These are phyloP conservation scores for Nepenthes alata DNA, from an alignment of 179 eudicot genomes.

Conservation along the genomic window DNA sequence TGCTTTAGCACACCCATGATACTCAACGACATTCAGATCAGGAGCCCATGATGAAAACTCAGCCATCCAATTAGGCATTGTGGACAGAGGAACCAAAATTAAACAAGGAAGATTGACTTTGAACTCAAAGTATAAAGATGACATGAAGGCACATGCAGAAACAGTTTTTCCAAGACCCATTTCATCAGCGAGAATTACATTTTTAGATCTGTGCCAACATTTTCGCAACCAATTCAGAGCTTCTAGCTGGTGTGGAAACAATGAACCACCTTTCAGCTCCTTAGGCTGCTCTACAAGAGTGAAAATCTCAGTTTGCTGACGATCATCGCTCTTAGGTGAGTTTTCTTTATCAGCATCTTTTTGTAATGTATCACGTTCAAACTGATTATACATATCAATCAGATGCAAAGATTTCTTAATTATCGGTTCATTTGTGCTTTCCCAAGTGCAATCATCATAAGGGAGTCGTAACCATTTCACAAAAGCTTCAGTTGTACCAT, in stretches of 20 bases:
- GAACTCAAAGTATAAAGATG: constrained; percentile 72
- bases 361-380: constrained; percentile 49
- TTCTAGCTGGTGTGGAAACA: constrained; percentile 95
- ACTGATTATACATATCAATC: constrained; percentile 49
- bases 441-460: constrained; percentile 99
- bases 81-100: constrained; percentile 94
- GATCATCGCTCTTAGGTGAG: constrained; percentile 20
- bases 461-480: constrained; percentile 89
- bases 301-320: constrained; percentile 43
- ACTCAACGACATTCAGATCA: constrained; percentile 79
- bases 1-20: constrained; percentile 85
- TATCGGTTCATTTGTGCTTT: constrained; percentile 63
- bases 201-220: constrained; percentile 87
- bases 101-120: constrained; percentile 74
- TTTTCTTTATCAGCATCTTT: constrained; percentile 40
- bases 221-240: constrained; percentile 97
- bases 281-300: constrained; percentile 76
- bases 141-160: constrained; percentile 80
- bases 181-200: constrained; percentile 96
- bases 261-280: constrained; percentile 72
- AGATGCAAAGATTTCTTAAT: constrained; percentile 36
- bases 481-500: constrained; percentile 53
- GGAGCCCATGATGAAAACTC: constrained; percentile 95
- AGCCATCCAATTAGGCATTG: constrained; percentile 99
- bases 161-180: constrained; percentile 99